Evolutionary conservation across 176 grass and related monocot species (phyloP).

Genomic region (Panicum miliaceum): DNA sequence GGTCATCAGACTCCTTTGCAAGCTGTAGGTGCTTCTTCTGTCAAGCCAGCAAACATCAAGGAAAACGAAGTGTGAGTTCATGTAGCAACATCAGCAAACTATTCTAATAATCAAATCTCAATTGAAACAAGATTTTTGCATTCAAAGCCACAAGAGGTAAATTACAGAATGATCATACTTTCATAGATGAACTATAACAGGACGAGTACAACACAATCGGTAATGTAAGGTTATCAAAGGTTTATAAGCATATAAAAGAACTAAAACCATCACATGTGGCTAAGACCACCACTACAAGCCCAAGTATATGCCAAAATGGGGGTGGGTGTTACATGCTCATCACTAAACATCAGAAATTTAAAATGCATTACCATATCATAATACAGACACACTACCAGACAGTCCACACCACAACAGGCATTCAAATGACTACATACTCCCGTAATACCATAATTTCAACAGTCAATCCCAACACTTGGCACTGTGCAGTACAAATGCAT

Average conservation of each 20-base stretch:
- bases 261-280: neutral
- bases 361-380: neutral
- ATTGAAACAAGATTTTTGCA: slow-evolving; percentile 25
- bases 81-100: slow-evolving; percentile 27
- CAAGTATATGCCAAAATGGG: neutral
- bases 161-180: slow-evolving; percentile 6
- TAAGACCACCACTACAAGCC: neutral
- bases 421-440: neutral
- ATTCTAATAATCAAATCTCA: slow-evolving; percentile 17
- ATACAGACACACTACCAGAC: neutral
- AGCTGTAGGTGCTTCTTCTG: slow-evolving; percentile 95
- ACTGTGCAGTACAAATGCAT: neutral
- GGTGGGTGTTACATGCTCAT: neutral
- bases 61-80: slow-evolving; percentile 31
- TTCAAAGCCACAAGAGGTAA: slow-evolving; percentile 15
- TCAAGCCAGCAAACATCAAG: slow-evolving; percentile 39
- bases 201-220: neutral
- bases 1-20: slow-evolving; percentile 78
- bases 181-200: neutral
- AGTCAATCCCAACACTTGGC: neutral
- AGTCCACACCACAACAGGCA: neutral
- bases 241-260: neutral
- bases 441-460: neutral
- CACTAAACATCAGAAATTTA: neutral
- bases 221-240: neutral